Percentiles rank a stretch among this genome's conserved stretches.
phyloP scores from a whole-genome alignment of 1,139 yeast genomes.

The Pichia sorboxylosa region DNA sequence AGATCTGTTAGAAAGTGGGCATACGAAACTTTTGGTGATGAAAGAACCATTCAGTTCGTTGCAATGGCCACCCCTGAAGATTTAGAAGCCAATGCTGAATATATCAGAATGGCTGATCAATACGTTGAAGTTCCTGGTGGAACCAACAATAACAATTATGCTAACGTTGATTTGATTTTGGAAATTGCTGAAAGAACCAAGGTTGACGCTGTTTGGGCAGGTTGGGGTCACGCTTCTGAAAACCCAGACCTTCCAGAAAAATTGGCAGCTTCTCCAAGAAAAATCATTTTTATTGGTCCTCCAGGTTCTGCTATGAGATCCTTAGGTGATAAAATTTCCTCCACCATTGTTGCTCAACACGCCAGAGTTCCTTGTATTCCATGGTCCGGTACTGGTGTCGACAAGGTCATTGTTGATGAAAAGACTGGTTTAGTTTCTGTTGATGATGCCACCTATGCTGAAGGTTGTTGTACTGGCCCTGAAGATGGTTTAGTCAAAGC shows the following conservation, averaged over 20 bases:
- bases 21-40: conserved; percentile 94
- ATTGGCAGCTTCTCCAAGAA: conserved; percentile 82
- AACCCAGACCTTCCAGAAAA: conserved; percentile 90
- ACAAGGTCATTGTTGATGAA: conserved; percentile 58
- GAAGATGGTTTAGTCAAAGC: conserved; percentile 86
- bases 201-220: conserved; percentile 99
- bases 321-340: conserved; percentile 94
- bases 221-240: conserved; percentile 99
- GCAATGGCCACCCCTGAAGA: conserved; percentile 99
- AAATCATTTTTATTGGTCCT: conserved; percentile 89
- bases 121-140: conserved; percentile 99
- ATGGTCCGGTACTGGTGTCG: conserved; percentile 98
- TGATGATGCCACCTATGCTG: conserved; percentile 63
- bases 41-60: conserved; percentile 83
- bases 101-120: conserved; percentile 98
- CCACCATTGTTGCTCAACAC: conserved; percentile 97
- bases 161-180: conserved; percentile 92
- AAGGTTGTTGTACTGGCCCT: conserved; percentile 80
- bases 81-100: conserved; percentile 91
- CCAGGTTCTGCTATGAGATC: conserved; percentile 99
- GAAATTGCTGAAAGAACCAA: conserved; percentile 94
- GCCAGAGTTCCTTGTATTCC: conserved; percentile 97
- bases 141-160: conserved; percentile 93
- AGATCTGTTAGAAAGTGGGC: conserved; percentile 98
- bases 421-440: conserved; percentile 78